Percentiles rank a stretch among this genome's conserved stretches.
These are phyloP conservation scores for Ascochyta pisi DNA, from an alignment of 2,329 filamentous ascomycete species.

Conservation along the genomic window DNA sequence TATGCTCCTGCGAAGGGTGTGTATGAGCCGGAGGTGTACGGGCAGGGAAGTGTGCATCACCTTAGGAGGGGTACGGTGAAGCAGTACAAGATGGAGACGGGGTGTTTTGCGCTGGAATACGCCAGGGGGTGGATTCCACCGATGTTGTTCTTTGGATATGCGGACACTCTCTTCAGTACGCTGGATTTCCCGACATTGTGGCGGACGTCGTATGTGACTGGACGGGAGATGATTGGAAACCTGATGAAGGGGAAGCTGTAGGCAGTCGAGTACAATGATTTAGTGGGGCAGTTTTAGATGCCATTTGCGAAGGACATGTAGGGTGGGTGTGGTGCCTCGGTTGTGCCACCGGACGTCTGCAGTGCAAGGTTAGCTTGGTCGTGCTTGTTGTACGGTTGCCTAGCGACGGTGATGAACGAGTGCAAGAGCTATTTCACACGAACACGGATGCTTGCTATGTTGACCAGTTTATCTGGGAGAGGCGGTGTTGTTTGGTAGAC, in stretches of 20 bases:
- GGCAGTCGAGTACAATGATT: not conserved
- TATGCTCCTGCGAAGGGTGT: slow-evolving; percentile 68
- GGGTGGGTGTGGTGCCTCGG: too few relatives aligned
- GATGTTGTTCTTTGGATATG: slow-evolving; percentile 90
- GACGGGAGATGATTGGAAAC: slow-evolving; percentile 76
- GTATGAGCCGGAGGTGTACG: slow-evolving; percentile 74
- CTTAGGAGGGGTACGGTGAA: slow-evolving; percentile 73
- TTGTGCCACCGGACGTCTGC: too few relatives aligned
- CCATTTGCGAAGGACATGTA: too few relatives aligned
- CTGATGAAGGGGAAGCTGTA: slow-evolving; percentile 51
- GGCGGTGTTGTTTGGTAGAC: not conserved
- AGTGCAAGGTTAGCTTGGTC: too few relatives aligned
- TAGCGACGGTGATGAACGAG: too few relatives aligned
- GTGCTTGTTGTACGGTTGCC: too few relatives aligned
- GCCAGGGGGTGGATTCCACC: slow-evolving; percentile 89
- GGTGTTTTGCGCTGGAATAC: slow-evolving; percentile 83
- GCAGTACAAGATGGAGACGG: slow-evolving; percentile 82
- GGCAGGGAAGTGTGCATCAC: slow-evolving; percentile 73
- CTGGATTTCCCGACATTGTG: slow-evolving; percentile 86
- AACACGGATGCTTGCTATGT: not conserved
- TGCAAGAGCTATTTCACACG: too few relatives aligned
- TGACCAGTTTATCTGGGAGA: not conserved
- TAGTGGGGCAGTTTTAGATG: too few relatives aligned
- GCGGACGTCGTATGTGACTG: slow-evolving; percentile 78
- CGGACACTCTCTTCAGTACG: slow-evolving; percentile 80